These are phyloP conservation scores for Sinapis alba DNA, from an alignment of 441 rosid genomes.

Conservation along the genomic window DNA sequence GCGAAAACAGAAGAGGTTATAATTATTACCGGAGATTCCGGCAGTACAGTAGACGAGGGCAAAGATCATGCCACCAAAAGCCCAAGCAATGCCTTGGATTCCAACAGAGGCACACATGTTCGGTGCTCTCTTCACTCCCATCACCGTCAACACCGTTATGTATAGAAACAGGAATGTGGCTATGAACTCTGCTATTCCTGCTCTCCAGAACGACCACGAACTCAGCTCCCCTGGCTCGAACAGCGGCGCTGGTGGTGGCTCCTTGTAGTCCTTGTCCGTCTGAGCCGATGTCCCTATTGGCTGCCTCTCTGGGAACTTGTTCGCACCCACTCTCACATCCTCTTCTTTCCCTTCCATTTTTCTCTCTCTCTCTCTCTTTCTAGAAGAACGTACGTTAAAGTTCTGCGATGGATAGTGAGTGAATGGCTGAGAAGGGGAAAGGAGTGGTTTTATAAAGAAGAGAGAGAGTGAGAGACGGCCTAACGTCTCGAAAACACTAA, in stretches of 20 bases:
- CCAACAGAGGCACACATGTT: constrained; percentile 78
- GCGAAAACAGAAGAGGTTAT: background rate
- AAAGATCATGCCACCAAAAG: constrained; percentile 96
- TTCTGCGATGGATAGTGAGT: background rate
- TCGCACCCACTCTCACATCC: constrained; percentile 45
- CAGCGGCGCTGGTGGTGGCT: constrained; percentile 85
- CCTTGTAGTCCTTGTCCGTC: constrained; percentile 71
- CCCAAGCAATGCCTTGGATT: constrained; percentile 95
- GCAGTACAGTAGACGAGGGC: constrained; percentile 94
- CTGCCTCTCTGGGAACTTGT: constrained; percentile 47
- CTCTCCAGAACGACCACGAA: constrained; percentile 89
- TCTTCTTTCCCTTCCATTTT: constrained; percentile 44
- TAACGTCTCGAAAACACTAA: constrained; percentile 21
- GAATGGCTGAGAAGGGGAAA: background rate
- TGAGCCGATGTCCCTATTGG: constrained; percentile 44
- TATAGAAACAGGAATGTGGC: constrained; percentile 83
- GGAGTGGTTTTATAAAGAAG: constrained; percentile 20
- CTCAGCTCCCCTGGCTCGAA: constrained; percentile 65
- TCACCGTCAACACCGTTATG: constrained; percentile 71
- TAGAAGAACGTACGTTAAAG: background rate
- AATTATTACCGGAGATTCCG: constrained; percentile 68
- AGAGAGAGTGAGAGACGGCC: background rate
- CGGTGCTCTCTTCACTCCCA: constrained; percentile 62
- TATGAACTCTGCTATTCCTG: constrained; percentile 89
- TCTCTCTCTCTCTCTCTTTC: constrained; percentile 1